Evolutionary conservation across 345 rosid genomes (phyloP), one percentile per base, ranked within the genome.

Genomic region (Bruguiera parviflora): DNA sequence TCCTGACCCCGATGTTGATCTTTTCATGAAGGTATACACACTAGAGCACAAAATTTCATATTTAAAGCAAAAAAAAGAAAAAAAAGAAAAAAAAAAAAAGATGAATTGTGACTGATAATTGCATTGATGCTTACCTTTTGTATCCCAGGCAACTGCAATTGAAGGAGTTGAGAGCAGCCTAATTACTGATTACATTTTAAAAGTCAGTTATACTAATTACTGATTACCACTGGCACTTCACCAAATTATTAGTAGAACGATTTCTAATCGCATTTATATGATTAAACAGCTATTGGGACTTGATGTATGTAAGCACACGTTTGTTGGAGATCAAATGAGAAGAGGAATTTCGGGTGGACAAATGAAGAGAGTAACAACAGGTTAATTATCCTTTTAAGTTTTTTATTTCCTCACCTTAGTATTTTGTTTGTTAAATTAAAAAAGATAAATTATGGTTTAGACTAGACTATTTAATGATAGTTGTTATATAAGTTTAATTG

Each of bases 291-390:
- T 92, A 58, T 62, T 92, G 70, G 98, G 96, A 39, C 91, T 92
- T 61, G 96, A 92, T 66, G 84, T 88, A 25, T 92, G 98, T 78
- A 86, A 83, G 60, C 91, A 92, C 70, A 92, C 87, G 5, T 77
- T 92, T 33, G 91, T 90, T 13, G 98, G 98, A 24, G 88, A 89
- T 65, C 87, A 88, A 2, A 92, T 92, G 98, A 78, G 69, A 4
- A 68, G 98, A 70, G 96, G 98, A 25, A 84, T 92, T 51, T 92
- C 98, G 0, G 98, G 98, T 5, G 98, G 98, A 25, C 96, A 92
- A 69, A 92, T 82, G 68, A 90, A 92, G 67, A 69, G 96, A 76
- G 92, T 92, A 20, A 92, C 98, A 6, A 92, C 98, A 87, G 98
- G 97, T 91, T 64, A 0, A 35, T 53, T 64, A 13, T 43, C 49